Evolutionary conservation across 164 flowering plant genomes (phyloP).

Genomic region (Paratinospora sagittata): DNA sequence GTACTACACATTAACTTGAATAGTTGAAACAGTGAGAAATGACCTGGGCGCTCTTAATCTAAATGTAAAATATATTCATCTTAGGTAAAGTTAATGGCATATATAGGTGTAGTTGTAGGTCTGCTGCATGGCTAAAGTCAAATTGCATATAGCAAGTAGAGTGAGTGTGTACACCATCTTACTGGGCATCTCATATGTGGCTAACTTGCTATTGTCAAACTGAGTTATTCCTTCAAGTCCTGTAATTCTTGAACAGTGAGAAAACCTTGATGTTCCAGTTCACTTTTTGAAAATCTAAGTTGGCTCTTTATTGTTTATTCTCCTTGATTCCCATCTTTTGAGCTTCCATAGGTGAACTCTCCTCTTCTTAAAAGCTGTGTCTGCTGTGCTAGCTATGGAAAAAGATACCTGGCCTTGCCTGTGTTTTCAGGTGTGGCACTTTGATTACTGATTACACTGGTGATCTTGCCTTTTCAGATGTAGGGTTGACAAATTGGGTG

Average conservation of each 20-base stretch:
- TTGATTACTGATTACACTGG: no score
- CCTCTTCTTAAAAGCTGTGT: background rate
- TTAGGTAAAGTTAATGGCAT: no score
- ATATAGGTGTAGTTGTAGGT: background rate
- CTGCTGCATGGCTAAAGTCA: background rate
- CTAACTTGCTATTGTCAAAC: no score
- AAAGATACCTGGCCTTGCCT: background rate
- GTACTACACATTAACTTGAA: no score
- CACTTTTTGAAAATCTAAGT: no score
- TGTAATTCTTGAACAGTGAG: no score
- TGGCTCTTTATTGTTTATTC: background rate
- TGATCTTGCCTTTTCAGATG: background rate
- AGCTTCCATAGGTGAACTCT: background rate
- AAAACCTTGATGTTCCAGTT: no score
- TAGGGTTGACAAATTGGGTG: background rate
- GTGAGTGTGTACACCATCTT: background rate
- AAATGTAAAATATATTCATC: no score
- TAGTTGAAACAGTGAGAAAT: no score
- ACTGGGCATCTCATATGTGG: no score
- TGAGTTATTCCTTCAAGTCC: no score
- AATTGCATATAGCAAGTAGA: background rate
- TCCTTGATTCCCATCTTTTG: background rate
- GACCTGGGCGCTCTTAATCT: no score
- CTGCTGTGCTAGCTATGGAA: background rate
- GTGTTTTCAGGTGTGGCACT: background rate